A percentile compares a stretch with the other conserved stretches of the same genome.
Conservation (phyloP, 495 filamentous ascomycete genomes). For the Neurospora sp. region DNA sequence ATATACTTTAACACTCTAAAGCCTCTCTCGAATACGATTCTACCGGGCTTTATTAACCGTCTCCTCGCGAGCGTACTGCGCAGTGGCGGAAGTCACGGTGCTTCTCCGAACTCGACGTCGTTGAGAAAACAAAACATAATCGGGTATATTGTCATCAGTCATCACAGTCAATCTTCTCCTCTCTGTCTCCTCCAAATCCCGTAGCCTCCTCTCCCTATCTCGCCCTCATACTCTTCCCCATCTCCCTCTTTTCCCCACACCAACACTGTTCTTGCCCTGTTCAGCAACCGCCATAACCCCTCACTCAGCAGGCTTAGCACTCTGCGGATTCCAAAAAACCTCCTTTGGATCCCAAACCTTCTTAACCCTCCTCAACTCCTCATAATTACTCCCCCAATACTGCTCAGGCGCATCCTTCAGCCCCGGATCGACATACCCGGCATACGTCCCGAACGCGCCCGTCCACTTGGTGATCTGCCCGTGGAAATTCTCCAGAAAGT, state of each 20-base stretch:
- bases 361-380: conserved; percentile 43
- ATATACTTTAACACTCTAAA: neutral
- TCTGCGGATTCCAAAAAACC: conserved; percentile 57
- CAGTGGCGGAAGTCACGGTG: neutral
- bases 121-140: neutral
- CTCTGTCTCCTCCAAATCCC: too few relatives aligned
- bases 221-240: too few relatives aligned
- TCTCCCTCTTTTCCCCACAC: too few relatives aligned
- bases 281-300: too few relatives aligned
- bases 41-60: neutral
- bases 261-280: too few relatives aligned
- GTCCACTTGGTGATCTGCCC: conserved; percentile 22
- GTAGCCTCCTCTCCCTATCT: too few relatives aligned
- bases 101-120: too few relatives aligned
- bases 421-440: conserved; percentile 61
- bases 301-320: conserved; percentile 27
- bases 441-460: conserved; percentile 44
- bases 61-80: neutral
- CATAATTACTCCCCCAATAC: conserved; percentile 48
- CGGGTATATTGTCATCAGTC: neutral
- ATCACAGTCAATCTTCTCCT: neutral
- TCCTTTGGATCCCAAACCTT: conserved; percentile 40
- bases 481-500: conserved; percentile 43
- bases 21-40: neutral
- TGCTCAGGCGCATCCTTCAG: conserved; percentile 37